phyloP scores from a whole-genome alignment of 2,329 filamentous ascomycete species.

The Didymosphaeria variabile region DNA sequence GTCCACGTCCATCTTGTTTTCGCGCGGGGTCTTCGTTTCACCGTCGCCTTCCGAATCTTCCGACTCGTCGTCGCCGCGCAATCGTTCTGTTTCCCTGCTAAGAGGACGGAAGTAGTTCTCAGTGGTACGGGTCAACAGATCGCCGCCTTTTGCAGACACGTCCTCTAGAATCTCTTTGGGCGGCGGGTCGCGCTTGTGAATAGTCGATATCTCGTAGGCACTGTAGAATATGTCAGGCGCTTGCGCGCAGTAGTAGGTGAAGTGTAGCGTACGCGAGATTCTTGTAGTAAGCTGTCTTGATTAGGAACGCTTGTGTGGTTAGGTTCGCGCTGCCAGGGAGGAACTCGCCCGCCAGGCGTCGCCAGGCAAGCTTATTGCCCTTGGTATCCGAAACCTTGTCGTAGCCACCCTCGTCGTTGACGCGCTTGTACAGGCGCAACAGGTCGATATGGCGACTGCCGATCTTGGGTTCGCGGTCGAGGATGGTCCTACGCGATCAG shows the following conservation, averaged over 20 bases:
- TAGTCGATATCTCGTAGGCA: conserved; percentile 82
- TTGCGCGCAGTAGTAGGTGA: conserved; percentile 13
- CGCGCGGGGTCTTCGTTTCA: conserved; percentile 59
- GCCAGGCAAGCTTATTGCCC: conserved; percentile 86
- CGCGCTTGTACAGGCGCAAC: conserved; percentile 78
- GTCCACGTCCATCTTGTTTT: conserved; percentile 59
- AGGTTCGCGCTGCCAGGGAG: conserved; percentile 78
- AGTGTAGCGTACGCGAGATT: conserved; percentile 69
- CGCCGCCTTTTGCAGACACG: conserved; percentile 78
- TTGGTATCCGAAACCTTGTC: conserved; percentile 74
- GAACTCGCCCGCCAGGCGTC: conserved; percentile 78
- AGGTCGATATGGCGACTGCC: conserved; percentile 80
- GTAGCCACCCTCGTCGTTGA: conserved; percentile 82
- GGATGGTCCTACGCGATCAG: conserved; percentile 63
- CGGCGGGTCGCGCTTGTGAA: conserved; percentile 82
- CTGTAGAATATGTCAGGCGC: conserved; percentile 39
- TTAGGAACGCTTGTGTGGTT: conserved; percentile 82
- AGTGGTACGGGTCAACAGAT: conserved; percentile 78
- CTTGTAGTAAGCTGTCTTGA: conserved; percentile 91
- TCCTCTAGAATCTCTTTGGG: conserved; percentile 89
- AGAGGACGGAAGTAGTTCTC: conserved; percentile 73
- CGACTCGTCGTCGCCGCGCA: conserved; percentile 64
- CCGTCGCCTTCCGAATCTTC: conserved; percentile 56
- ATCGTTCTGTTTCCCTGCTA: conserved; percentile 56
- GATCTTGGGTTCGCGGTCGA: conserved; percentile 84